Evolutionary conservation across 1,284 basidiomycete genomes (phyloP).

Genomic region (Stygiomarasmius scandens): DNA sequence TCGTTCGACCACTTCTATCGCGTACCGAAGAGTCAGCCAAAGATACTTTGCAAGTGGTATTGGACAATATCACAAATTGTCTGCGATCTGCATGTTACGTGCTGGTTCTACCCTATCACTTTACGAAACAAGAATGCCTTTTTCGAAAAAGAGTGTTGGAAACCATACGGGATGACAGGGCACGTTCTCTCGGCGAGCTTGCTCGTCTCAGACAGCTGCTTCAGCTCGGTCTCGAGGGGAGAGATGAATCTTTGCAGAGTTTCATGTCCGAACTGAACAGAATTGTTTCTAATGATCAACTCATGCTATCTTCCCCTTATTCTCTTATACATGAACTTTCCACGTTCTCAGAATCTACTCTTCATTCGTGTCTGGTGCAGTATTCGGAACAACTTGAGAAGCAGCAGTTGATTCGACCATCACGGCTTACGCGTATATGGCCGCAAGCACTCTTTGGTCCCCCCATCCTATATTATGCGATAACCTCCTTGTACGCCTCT

Average conservation of each 20-base stretch:
- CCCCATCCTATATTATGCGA: conserved; percentile 54
- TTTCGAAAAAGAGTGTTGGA: conserved; percentile 61
- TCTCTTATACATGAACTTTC: neutral
- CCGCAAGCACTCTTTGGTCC: conserved; percentile 69
- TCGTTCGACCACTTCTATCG: conserved; percentile 1
- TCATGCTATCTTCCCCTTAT: neutral
- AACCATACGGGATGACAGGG: conserved; percentile 63
- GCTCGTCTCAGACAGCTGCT: conserved; percentile 53
- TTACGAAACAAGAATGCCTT: conserved; percentile 66
- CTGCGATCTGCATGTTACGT: conserved; percentile 25
- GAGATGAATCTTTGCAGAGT: neutral
- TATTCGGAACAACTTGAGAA: conserved; percentile 31
- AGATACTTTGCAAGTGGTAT: conserved; percentile 10
- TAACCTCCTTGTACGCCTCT: conserved; percentile 52
- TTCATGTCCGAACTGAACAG: neutral
- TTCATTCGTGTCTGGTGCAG: conserved; percentile 24
- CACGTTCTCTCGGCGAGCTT: conserved; percentile 62
- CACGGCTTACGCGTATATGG: conserved; percentile 63
- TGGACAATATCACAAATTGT: conserved; percentile 5
- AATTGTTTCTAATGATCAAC: neutral
- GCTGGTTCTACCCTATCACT: conserved; percentile 48
- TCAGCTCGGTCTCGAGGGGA: conserved; percentile 21
- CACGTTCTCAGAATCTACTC: conserved; percentile 1
- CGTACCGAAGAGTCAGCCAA: neutral
- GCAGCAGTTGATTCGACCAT: conserved; percentile 56